Evolutionary conservation across 2,329 filamentous ascomycete genomes (phyloP).

Genomic region (Verticillium albo-atrum): DNA sequence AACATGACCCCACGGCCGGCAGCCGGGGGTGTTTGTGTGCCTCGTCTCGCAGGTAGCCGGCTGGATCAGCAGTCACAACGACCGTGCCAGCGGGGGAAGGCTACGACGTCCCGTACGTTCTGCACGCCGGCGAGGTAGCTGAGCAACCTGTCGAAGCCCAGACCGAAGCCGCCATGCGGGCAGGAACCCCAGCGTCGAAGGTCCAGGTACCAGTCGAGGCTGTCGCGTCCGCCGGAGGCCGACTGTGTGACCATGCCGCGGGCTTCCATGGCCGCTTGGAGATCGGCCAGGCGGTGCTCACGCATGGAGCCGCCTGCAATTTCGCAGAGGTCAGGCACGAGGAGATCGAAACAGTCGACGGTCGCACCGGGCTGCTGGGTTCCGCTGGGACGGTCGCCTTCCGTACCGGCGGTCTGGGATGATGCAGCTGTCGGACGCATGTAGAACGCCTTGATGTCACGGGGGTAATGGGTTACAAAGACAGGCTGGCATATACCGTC

Average conservation of each 20-base stretch:
- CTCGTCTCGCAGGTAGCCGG: not conserved
- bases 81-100: constrained; percentile 73
- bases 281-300: constrained; percentile 67
- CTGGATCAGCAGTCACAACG: constrained; percentile 51
- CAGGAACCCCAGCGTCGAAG: constrained; percentile 86
- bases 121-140: constrained; percentile 77
- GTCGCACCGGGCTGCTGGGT: constrained; percentile 40
- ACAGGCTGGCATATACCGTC: constrained; percentile 57
- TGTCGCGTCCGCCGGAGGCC: constrained; percentile 22
- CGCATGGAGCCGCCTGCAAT: constrained; percentile 86
- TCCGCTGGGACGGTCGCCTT: not conserved
- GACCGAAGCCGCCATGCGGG: constrained; percentile 84
- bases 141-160: constrained; percentile 84
- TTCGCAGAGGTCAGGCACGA: constrained; percentile 82
- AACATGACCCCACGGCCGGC: not conserved
- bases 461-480: constrained; percentile 93
- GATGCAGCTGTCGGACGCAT: constrained; percentile 36
- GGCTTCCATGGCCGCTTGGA: constrained; percentile 66
- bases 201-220: constrained; percentile 82
- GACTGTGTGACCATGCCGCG: constrained; percentile 54
- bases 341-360: constrained; percentile 85
- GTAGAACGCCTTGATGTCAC: constrained; percentile 83
- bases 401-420: not conserved
- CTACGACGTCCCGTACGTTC: constrained; percentile 79
- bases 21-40: not conserved